Evolutionary conservation across 371 early-diverging fungal species (phyloP), one percentile per base, ranked within the genome.

Genomic region (Paraphysoderma sedebokerense): DNA sequence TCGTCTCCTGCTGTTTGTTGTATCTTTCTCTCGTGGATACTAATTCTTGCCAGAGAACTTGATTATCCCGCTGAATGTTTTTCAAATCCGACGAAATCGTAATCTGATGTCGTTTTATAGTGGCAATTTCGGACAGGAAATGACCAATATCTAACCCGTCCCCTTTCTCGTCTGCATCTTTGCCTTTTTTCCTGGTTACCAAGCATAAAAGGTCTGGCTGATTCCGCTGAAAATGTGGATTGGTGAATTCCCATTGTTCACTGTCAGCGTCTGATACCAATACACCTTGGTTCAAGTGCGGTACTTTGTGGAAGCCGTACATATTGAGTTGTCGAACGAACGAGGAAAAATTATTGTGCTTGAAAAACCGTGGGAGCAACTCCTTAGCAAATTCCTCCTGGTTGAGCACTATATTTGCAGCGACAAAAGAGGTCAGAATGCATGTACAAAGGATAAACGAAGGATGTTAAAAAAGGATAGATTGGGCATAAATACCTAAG

Each of bases 251-350:
- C 62, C 61, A 58, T 17, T 48, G 38, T 34, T 79, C 83, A 12
- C 77, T 58, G 29, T 74, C 72, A 1, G 70, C 67, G 41, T 70
- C 68, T 11, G 54, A 17, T 8, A 15, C 13, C 15, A 84, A 62
- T 2, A 79, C 79, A 9, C 85, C 85, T 45, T 80, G 79, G 50
- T 81, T 77, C 30, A 85, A 61, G 58, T 83, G 83, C 1, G 84
- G 81, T 8, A 84, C 75, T 54, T 88, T 88, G 65, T 65, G 73
- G 36, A 72, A 72, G 44, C 60, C 72, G 56, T 79, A 81, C 77
- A 76, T 81, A 55, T 85, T 87, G 20, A 86, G 68, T 58, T 87
- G 87, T 45, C 87, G 66, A 31, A 87, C 83, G 69, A 89, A 89
- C 35, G 79, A 78, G 34, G 73, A 70, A 53, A 85, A 79, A 53